These are phyloP conservation scores for Chytriomyces sp. DNA, from an alignment of 192 early-diverging fungal genomes.

Conservation along the genomic window DNA sequence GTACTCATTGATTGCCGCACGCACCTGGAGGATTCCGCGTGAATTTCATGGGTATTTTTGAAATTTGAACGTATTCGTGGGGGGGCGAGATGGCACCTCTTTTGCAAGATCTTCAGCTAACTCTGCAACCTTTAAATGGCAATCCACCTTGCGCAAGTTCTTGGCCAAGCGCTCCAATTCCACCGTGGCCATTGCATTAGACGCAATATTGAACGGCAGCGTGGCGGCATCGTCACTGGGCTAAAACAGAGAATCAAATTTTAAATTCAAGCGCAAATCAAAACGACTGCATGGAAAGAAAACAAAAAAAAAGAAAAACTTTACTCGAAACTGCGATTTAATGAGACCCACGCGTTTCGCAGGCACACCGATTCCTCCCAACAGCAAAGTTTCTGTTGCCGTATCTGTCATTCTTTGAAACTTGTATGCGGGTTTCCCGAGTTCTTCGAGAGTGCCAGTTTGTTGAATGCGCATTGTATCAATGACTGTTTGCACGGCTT, in stretches of 20 bases:
- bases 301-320: slow-evolving; percentile 34
- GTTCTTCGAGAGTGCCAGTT: slow-evolving; percentile 46
- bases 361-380: slow-evolving; percentile 35
- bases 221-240: slow-evolving; percentile 66
- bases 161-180: slow-evolving; percentile 55
- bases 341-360: slow-evolving; percentile 44
- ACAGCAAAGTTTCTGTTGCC: slow-evolving; percentile 52
- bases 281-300: slow-evolving; percentile 42
- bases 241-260: no score
- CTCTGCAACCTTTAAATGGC: slow-evolving; percentile 42
- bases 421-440: slow-evolving; percentile 24
- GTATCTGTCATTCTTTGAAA: slow-evolving; percentile 36
- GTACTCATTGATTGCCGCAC: slow-evolving; percentile 55
- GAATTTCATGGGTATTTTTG: neutral
- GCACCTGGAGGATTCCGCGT: slow-evolving; percentile 47
- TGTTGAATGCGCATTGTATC: slow-evolving; percentile 50
- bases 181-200: slow-evolving; percentile 66
- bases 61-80: no score
- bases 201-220: slow-evolving; percentile 65
- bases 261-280: neutral
- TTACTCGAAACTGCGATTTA: slow-evolving; percentile 43
- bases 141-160: slow-evolving; percentile 42
- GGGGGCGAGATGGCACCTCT: slow-evolving; percentile 19
- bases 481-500: slow-evolving; percentile 54
- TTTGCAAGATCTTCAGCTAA: slow-evolving; percentile 48